Percentiles rank a stretch among this genome's conserved stretches.
Evolutionary conservation across 192 early-diverging fungal species (phyloP).

Genomic region (Coemansia sp.): DNA sequence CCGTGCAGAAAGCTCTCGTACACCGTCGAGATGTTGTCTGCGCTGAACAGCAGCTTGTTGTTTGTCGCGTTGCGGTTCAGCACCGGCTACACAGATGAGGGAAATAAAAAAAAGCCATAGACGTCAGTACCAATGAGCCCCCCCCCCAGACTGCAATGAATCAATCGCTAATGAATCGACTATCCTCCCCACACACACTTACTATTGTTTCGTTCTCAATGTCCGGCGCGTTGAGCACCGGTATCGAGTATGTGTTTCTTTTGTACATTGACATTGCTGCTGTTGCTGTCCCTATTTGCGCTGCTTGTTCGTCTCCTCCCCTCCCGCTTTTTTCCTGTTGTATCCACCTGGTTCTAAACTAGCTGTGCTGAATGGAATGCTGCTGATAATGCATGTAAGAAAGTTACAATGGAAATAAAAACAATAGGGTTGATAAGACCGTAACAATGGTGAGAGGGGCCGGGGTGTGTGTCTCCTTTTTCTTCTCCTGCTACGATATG

Average conservation of each 20-base stretch:
- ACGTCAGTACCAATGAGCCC: background rate
- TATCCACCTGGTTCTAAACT: too few relatives aligned
- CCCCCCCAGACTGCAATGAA: background rate
- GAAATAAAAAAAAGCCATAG: background rate
- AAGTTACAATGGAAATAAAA: too few relatives aligned
- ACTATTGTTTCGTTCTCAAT: conserved; percentile 47
- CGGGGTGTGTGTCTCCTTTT: too few relatives aligned
- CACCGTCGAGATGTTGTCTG: conserved; percentile 60
- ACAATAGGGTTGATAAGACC: too few relatives aligned
- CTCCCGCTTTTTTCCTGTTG: too few relatives aligned
- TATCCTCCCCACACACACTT: too few relatives aligned
- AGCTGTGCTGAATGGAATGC: too few relatives aligned
- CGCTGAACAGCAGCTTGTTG: conserved; percentile 58
- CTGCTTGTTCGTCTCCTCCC: too few relatives aligned
- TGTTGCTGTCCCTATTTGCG: too few relatives aligned
- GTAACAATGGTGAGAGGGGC: too few relatives aligned
- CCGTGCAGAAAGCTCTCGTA: conserved; percentile 80
- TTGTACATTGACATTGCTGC: conserved; percentile 21
- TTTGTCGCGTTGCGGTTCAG: conserved; percentile 47
- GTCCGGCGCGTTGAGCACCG: conserved; percentile 45
- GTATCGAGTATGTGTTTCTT: conserved; percentile 40
- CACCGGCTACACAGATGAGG: conserved; percentile 33
- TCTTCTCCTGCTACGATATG: too few relatives aligned
- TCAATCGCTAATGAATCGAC: background rate
- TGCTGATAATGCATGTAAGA: too few relatives aligned